Percentiles rank a stretch among this genome's conserved stretches.
Evolutionary conservation across 352 stramenopile genomes (phyloP).

Genomic region (Globisporangium solare): DNA sequence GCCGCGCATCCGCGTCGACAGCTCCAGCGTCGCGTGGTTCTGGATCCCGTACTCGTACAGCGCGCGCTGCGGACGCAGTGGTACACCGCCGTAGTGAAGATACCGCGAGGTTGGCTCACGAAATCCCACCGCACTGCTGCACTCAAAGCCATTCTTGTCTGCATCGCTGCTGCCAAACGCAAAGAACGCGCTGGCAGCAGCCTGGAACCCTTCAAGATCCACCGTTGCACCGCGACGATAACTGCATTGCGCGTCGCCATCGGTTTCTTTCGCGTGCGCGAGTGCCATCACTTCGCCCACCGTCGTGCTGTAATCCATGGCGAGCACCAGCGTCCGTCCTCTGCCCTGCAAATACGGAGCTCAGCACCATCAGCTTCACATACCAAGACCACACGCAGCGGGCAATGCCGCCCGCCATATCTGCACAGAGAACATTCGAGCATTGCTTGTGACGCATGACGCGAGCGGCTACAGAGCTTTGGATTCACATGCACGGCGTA

Average conservation of each 20-base stretch:
- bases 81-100: constrained; percentile 58
- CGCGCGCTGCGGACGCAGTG: constrained; percentile 37
- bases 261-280: constrained; percentile 21
- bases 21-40: constrained; percentile 56
- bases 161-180: no score
- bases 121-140: background rate
- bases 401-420: no score
- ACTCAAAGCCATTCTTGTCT: no score
- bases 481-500: constrained; percentile 14
- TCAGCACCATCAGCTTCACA: background rate
- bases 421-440: no score
- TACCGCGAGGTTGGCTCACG: constrained; percentile 18
- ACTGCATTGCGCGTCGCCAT: no score
- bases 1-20: constrained; percentile 34
- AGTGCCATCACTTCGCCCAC: constrained; percentile 34
- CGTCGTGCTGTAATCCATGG: constrained; percentile 24
- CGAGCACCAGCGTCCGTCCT: constrained; percentile 33
- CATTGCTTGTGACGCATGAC: no score
- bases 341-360: constrained; percentile 24
- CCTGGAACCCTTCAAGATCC: no score
- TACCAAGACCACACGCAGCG: background rate
- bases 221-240: no score
- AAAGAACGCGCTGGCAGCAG: no score
- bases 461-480: no score
- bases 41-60: constrained; percentile 66